These are phyloP conservation scores for Malus orientalis DNA, from an alignment of 306 rosid genomes.

Conservation along the genomic window DNA sequence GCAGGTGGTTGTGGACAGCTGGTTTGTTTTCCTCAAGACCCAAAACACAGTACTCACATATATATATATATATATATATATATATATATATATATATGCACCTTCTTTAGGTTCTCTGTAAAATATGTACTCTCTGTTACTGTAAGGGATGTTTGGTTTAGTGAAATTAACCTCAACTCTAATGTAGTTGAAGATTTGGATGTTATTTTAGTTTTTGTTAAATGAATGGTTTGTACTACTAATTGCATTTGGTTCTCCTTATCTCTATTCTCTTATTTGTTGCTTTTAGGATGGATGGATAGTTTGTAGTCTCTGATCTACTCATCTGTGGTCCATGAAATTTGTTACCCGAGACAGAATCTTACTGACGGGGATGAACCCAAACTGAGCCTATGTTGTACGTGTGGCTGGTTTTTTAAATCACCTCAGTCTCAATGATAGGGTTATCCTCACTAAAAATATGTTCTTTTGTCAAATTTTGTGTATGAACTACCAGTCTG, in stretches of 20 bases:
- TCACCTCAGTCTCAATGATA: too few species aligned
- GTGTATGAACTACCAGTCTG: too few species aligned
- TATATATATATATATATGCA: not conserved
- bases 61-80: too few species aligned
- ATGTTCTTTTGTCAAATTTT: too few species aligned
- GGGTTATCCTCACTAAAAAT: too few species aligned
- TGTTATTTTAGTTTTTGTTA: not conserved
- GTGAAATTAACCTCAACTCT: conserved; percentile 13
- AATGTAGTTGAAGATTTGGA: conserved; percentile 20
- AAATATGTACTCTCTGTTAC: conserved; percentile 17
- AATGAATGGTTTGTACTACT: conserved; percentile 16
- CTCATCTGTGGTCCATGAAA: not conserved
- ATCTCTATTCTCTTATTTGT: not conserved
- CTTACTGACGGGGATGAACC: not conserved
- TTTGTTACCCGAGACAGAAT: not conserved
- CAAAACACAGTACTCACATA: not conserved
- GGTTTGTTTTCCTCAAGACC: not conserved
- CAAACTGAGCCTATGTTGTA: not conserved
- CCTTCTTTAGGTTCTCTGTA: conserved; percentile 27
- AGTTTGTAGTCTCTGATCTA: not conserved
- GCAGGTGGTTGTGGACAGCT: not conserved
- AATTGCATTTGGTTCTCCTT: not conserved
- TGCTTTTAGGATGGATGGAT: not conserved
- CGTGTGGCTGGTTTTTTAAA: too few species aligned
- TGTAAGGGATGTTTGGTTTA: conserved; percentile 24